Conservation (phyloP, 1,284 basidiomycete species). For the Moniliella sp. region DNA sequence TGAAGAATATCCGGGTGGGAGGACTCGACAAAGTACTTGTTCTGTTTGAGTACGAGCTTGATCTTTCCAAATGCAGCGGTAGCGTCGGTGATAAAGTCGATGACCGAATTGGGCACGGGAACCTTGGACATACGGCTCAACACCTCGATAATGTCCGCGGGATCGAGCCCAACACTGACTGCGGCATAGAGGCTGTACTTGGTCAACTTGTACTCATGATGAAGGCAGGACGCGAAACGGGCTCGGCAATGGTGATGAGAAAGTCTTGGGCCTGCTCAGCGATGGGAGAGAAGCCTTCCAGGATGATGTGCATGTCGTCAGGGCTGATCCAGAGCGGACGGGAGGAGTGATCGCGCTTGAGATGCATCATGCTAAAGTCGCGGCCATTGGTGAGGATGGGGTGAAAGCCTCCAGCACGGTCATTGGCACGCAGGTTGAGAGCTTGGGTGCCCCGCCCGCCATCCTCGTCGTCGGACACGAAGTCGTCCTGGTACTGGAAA, state of each 20-base stretch:
- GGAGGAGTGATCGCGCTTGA: slow-evolving; percentile 27
- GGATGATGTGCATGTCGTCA: slow-evolving; percentile 28
- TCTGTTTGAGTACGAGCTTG: slow-evolving; percentile 33
- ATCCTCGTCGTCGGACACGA: slow-evolving; percentile 1
- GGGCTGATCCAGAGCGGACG: slow-evolving; percentile 31
- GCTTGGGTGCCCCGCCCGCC: not conserved
- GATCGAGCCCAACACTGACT: slow-evolving; percentile 90
- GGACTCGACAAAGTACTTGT: slow-evolving; percentile 33
- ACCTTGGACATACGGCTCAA: slow-evolving; percentile 34
- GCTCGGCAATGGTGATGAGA: slow-evolving; percentile 88
- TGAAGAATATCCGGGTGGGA: slow-evolving; percentile 27
- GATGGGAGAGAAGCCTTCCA: slow-evolving; percentile 44
- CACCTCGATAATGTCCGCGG: slow-evolving; percentile 92
- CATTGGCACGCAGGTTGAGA: too few species aligned
- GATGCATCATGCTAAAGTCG: slow-evolving; percentile 24
- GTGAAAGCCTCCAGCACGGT: too few species aligned
- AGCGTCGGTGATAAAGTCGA: slow-evolving; percentile 27
- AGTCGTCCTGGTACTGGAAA: too few species aligned
- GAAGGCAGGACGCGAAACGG: slow-evolving; percentile 76
- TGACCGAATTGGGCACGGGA: slow-evolving; percentile 22
- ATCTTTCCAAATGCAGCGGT: slow-evolving; percentile 31
- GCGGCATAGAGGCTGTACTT: slow-evolving; percentile 94
- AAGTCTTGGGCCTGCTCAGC: slow-evolving; percentile 97
- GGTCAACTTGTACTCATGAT: slow-evolving; percentile 99
- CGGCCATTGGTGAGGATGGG: slow-evolving; percentile 5